Conservation (phyloP, 2,329 filamentous ascomycete species). For the Pseudocercospora fuligena region DNA sequence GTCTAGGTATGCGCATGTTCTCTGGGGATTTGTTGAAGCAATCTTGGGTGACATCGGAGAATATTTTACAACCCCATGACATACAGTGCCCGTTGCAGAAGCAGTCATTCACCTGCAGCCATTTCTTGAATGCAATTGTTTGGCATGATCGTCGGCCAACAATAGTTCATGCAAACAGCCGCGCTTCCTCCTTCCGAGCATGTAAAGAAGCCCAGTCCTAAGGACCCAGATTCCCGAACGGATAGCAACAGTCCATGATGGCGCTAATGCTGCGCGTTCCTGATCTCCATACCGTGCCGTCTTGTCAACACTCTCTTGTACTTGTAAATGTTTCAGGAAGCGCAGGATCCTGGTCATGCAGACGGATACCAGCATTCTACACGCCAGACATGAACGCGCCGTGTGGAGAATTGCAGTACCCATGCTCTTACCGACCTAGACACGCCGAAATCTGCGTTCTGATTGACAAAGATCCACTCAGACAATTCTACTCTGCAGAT, state of each 20-base stretch:
- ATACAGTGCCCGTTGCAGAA: slow-evolving; percentile 1
- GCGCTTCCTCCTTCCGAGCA: neutral
- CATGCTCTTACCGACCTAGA: neutral
- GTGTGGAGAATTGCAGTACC: slow-evolving; percentile 15
- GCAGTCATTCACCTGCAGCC: slow-evolving; percentile 12
- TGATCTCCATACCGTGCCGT: slow-evolving; percentile 39
- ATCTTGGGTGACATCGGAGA: slow-evolving; percentile 21
- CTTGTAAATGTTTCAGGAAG: slow-evolving; percentile 31
- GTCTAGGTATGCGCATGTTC: slow-evolving; percentile 13
- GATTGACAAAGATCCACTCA: slow-evolving; percentile 9
- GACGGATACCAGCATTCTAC: slow-evolving; percentile 17
- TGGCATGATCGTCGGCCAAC: slow-evolving; percentile 11
- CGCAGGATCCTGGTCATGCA: slow-evolving; percentile 29
- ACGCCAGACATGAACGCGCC: slow-evolving; percentile 16
- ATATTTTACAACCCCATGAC: slow-evolving; percentile 2
- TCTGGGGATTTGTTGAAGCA: slow-evolving; percentile 8
- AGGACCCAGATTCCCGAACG: neutral
- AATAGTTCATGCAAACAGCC: slow-evolving; percentile 16
- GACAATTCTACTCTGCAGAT: slow-evolving; percentile 16
- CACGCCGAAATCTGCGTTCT: neutral
- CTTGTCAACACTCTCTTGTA: slow-evolving; percentile 20
- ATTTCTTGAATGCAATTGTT: slow-evolving; percentile 9
- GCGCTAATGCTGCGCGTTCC: slow-evolving; percentile 41
- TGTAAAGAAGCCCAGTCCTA: neutral
- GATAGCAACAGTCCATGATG: slow-evolving; percentile 19